A percentile compares a stretch with the other conserved stretches of the same genome.
These are phyloP conservation scores for Prosopis cineraria DNA, from an alignment of 306 rosid genomes.

Conservation along the genomic window DNA sequence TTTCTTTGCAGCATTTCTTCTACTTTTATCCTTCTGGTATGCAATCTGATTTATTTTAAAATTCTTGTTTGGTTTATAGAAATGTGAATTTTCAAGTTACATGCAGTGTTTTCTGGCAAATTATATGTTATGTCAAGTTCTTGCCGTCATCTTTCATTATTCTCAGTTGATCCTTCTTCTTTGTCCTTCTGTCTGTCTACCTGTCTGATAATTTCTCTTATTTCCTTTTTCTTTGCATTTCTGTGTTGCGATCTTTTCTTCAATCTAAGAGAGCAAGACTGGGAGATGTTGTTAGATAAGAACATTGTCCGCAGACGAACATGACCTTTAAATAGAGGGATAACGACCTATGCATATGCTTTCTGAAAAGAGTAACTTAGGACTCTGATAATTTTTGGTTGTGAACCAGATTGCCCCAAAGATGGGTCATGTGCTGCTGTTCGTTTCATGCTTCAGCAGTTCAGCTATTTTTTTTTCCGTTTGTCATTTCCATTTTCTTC, in stretches of 20 bases:
- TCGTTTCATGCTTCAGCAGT: not conserved
- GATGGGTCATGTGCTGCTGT: not conserved
- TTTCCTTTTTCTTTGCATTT: not conserved
- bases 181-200: not conserved
- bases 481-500: not conserved
- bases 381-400: constrained; percentile 4
- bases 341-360: not conserved
- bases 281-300: constrained; percentile 10
- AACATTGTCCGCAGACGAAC: constrained; percentile 24
- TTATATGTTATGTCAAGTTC: constrained; percentile 3
- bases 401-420: not conserved
- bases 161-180: not conserved
- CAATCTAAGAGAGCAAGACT: constrained; percentile 11
- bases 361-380: not conserved
- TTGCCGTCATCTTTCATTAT: constrained; percentile 15
- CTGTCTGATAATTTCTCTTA: constrained; percentile 12
- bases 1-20: constrained; percentile 93
- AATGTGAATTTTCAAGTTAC: constrained; percentile 8
- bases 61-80: constrained; percentile 13
- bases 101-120: constrained; percentile 19
- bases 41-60: constrained; percentile 42
- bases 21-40: constrained; percentile 96
- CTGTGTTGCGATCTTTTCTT: constrained; percentile 19
- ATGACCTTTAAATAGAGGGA: not conserved
- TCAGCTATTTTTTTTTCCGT: not conserved